Conservation (phyloP, 495 filamentous ascomycete genomes). For the Annulohypoxylon nitens region DNA sequence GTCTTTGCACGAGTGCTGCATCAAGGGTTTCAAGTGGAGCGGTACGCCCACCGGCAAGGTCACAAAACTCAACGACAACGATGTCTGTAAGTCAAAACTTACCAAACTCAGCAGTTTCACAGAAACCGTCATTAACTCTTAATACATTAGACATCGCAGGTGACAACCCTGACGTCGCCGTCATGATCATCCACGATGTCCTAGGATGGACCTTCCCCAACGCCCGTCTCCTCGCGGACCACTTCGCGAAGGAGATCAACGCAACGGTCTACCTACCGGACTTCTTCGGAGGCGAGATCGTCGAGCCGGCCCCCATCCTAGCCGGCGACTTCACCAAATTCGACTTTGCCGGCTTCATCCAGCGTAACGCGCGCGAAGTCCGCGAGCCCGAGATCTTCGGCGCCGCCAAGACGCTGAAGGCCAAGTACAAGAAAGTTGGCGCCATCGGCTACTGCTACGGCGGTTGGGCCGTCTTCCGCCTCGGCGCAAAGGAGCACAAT, state of each 20-base stretch:
- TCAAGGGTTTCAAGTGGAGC: constrained; percentile 62
- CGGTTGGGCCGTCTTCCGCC: constrained; percentile 67
- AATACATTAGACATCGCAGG: constrained; percentile 54
- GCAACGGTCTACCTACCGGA: constrained; percentile 70
- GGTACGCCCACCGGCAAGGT: constrained; percentile 59
- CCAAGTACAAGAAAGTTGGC: constrained; percentile 58
- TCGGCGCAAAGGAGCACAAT: constrained; percentile 53
- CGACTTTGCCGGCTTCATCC: constrained; percentile 56
- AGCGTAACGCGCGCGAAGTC: constrained; percentile 57
- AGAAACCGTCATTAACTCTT: neutral
- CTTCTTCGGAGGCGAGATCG: constrained; percentile 62
- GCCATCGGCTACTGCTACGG: constrained; percentile 74
- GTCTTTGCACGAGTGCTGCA: constrained; percentile 52
- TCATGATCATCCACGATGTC: constrained; percentile 69
- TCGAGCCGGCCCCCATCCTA: constrained; percentile 50
- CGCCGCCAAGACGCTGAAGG: constrained; percentile 61
- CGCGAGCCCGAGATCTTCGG: constrained; percentile 68
- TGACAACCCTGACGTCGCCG: constrained; percentile 59
- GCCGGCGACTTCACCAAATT: constrained; percentile 52
- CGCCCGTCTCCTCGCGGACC: constrained; percentile 67
- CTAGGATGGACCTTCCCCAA: constrained; percentile 73
- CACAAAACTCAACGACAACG: constrained; percentile 52
- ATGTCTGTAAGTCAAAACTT: constrained; percentile 41
- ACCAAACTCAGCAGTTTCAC: neutral
- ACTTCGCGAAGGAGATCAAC: constrained; percentile 64